Conservation (phyloP, 768 basidiomycete species). For the Gloeostereum incarnatum region DNA sequence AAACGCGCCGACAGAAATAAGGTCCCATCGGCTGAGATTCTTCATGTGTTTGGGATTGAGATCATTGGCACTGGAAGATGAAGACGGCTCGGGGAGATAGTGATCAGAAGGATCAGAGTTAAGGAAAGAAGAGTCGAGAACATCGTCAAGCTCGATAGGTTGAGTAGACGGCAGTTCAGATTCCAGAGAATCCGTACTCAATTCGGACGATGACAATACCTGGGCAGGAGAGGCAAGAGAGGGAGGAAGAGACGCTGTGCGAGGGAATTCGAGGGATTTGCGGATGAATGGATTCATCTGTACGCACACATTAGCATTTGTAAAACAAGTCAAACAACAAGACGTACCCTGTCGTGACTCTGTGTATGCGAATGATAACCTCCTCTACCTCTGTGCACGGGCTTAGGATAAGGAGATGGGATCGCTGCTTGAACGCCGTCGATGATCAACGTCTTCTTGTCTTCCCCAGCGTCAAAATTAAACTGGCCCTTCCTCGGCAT, state of each 20-base stretch:
- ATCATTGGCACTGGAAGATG: not conserved
- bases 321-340: no score
- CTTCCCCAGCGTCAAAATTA: conserved; percentile 19
- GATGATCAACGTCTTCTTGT: conserved; percentile 33
- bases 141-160: conserved; percentile 65
- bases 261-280: no score
- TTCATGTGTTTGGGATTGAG: not conserved
- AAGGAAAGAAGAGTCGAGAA: conserved; percentile 65
- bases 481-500: conserved; percentile 21
- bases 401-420: conserved; percentile 39
- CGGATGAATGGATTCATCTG: no score
- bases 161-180: conserved; percentile 34
- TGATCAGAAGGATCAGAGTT: conserved; percentile 40
- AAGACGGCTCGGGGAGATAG: not conserved
- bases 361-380: conserved; percentile 12
- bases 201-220: conserved; percentile 26
- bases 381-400: conserved; percentile 9
- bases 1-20: conserved; percentile 42
- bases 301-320: no score
- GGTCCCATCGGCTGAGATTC: conserved; percentile 42
- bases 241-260: no score
- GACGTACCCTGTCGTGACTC: conserved; percentile 19
- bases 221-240: conserved; percentile 18
- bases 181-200: conserved; percentile 17
- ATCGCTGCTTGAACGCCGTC: conserved; percentile 32